phyloP scores from a whole-genome alignment of 805 yeast species.

The Kurtzmaniella fragi region DNA sequence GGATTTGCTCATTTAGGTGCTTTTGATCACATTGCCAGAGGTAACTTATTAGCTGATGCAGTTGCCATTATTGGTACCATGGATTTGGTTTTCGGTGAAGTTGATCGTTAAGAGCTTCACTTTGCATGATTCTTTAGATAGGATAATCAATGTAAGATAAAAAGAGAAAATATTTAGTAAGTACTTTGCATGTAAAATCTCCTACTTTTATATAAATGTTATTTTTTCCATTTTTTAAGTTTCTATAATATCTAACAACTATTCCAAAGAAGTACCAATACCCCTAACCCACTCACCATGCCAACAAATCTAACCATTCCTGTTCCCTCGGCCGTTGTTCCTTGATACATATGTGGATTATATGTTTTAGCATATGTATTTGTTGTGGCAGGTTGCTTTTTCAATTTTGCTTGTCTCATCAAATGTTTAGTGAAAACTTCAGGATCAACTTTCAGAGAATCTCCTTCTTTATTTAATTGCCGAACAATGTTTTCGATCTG shows the following conservation, averaged over 20 bases:
- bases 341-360: conserved; percentile 31
- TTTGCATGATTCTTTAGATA: too few species aligned
- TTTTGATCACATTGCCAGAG: conserved; percentile 80
- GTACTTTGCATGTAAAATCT: too few species aligned
- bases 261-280: too few species aligned
- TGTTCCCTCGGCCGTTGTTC: conserved; percentile 18
- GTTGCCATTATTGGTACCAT: conserved; percentile 92
- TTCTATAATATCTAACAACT: too few species aligned
- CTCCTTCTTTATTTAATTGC: conserved; percentile 30
- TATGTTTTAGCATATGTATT: neutral
- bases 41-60: conserved; percentile 85
- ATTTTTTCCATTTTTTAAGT: too few species aligned
- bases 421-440: conserved; percentile 39
- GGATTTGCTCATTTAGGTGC: conserved; percentile 90
- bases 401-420: conserved; percentile 25
- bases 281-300: conserved; percentile 4
- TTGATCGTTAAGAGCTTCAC: conserved; percentile 60
- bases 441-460: conserved; percentile 27
- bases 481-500: conserved; percentile 27
- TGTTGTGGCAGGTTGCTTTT: conserved; percentile 1
- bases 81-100: conserved; percentile 94
- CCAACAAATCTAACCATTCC: conserved; percentile 7
- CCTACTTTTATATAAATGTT: too few species aligned
- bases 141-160: too few species aligned
- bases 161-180: too few species aligned